phyloP scores from a whole-genome alignment of 148 eudicot species.

The Silene conica region DNA sequence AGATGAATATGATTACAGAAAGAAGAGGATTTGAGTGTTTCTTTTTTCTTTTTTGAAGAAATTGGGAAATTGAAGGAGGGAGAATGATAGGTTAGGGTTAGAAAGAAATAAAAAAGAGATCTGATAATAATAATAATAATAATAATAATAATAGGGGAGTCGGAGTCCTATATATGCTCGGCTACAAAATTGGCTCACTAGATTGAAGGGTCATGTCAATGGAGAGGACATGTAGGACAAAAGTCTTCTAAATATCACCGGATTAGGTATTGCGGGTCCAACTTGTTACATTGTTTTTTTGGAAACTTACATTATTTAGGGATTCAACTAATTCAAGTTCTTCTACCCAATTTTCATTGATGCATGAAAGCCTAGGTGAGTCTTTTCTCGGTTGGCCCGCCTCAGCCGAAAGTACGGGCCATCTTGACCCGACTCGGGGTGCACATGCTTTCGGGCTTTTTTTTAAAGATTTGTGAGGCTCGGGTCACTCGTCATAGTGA shows the following conservation, averaged over 20 bases:
- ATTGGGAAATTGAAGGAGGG: background rate
- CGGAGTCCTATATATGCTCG: background rate
- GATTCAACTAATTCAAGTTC: no score
- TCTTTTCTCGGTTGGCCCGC: no score
- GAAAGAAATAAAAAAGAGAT: constrained; percentile 12
- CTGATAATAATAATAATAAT: background rate
- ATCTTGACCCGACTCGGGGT: no score
- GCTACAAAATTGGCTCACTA: constrained; percentile 1
- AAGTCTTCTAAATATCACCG: constrained; percentile 4
- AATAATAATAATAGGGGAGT: no score
- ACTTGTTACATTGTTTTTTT: background rate
- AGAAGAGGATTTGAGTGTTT: background rate
- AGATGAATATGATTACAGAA: background rate
- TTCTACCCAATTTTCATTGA: no score
- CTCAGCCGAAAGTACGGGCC: no score
- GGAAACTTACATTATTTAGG: background rate
- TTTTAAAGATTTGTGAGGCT: no score
- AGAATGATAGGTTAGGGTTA: constrained; percentile 31
- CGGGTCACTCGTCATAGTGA: no score
- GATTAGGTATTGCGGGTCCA: constrained; percentile 1
- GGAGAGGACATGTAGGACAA: constrained; percentile 11
- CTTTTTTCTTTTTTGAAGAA: background rate
- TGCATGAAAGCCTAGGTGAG: no score
- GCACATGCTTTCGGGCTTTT: no score
- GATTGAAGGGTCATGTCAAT: constrained; percentile 12